Evolutionary conservation across 1,284 basidiomycete genomes (phyloP), one percentile per base, ranked within the genome.

Genomic region (Trichosporon inkin): DNA sequence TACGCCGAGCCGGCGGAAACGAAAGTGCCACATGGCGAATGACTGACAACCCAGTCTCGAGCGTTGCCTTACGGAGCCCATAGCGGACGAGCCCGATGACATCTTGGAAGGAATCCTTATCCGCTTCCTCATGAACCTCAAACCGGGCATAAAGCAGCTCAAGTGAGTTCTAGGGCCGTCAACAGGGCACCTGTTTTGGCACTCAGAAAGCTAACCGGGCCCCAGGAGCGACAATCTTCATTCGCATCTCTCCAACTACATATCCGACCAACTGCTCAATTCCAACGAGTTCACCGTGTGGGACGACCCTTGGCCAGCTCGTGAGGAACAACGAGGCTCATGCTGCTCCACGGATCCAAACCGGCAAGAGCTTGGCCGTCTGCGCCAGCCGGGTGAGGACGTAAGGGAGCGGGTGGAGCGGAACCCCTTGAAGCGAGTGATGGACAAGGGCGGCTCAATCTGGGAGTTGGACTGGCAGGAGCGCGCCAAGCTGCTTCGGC

Each of bases 391-490:
- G 4, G 69, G 68, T 22, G 74, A 77, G 60, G 68, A 67, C 8
- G 32, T 56, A 3, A 49, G 35, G 6, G 66, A 58, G 22, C 60
- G 74, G 24, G 67, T 60, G 4, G 22, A 35, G 39, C 63, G 61
- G 39, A 75, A 75, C 47, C 75, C 75, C 1, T 62, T 77, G 19
- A 63, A 60, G 41, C 62, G 65, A 63, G 61, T 68, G 10, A 70
- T 71, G 55, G 57, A 63, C 24, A 56, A 57, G 24, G 72, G 73
- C 10, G 68, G 68, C 17, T 74, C 74, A 4, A 32, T 77, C 39
- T 77, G 75, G 60, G 74, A 76, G 60, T 55, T 77, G 55, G 68
- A 72, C 54, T 76, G 74, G 75, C 56, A 60, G 22, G 74, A 77
- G 55, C 60, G 74, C 17, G 69, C 65, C 8, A 66, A 65, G 37